Base-by-base conservation (phyloP, 2,329 filamentous ascomycete species). In the Fusarium sp. region DNA sequence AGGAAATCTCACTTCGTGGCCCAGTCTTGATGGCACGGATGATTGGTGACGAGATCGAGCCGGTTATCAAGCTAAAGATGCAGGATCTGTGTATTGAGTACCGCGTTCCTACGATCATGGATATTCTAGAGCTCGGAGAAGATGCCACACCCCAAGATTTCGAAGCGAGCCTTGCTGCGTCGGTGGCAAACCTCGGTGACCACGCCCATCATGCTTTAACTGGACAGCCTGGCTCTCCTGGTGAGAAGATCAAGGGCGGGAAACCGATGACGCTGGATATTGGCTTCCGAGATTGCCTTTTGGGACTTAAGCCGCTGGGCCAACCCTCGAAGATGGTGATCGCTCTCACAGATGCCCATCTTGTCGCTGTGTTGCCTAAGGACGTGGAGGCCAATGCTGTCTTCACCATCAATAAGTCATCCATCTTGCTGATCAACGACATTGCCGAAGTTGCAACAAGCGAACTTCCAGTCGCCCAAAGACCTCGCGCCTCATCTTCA, bases 31-130 rank as follows among this genome's bases (percentile, higher is more conserved):
- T 97, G 91, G 90, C 93, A 67, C 90, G 96, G 56, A 93, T 98
- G 84, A 93, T 99, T 74, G 94, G 94, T 1, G 95, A 98, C 80
- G 96, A 98, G 80, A 94, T 97, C 83, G 96, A 98, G 73, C 96
- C 97, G 1, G 91, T 94, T 12, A 86, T 98, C 74, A 98, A 97
- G 80, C 82, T 98, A 66, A 97, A 97, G 80, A 84, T 98, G 47
- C 93, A 93, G 81, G 95, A 97, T 70, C 76, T 97, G 9, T 92
- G 91, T 67, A 82, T 94, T n/a, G 97, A 99, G 80, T 99, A 99
- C 81, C 92, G 92, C 22, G 93, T 98, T 8, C 89, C 94, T 1
- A 94, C 93, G 0, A 82, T 98, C 2, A 92, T 97, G 86, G 94
- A 94, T 59, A 82, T 97, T 10, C 87, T 97, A 12, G 92, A 90